Conservation (phyloP, 2,329 filamentous ascomycete species). For the Pseudogymnoascus destructans region DNA sequence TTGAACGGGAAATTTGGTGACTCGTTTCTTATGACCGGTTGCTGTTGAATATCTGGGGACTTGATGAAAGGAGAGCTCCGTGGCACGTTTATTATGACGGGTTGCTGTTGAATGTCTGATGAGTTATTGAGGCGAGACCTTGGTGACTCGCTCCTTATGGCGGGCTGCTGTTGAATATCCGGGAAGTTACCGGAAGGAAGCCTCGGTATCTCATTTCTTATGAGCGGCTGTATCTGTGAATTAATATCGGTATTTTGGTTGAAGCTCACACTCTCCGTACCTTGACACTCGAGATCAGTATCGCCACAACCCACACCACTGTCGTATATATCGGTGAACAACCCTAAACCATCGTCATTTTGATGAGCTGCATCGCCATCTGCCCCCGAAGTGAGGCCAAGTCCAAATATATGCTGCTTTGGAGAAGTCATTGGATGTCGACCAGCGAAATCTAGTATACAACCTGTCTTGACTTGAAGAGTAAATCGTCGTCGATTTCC, state of each 20-base stretch:
- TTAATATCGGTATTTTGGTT: not conserved
- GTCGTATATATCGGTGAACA: not conserved
- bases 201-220: not conserved
- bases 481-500: not conserved
- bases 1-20: not conserved
- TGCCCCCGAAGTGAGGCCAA: not conserved
- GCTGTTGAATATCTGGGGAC: not conserved
- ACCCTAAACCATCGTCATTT: not conserved
- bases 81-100: not conserved
- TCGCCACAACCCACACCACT: not conserved
- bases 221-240: not conserved
- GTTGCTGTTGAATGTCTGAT: not conserved
- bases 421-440: not conserved
- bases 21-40: not conserved
- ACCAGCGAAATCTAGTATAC: not conserved
- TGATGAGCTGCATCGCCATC: not conserved
- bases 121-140: not conserved
- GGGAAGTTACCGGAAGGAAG: not conserved
- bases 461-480: not conserved
- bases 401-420: not conserved
- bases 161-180: not conserved
- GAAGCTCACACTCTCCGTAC: not conserved
- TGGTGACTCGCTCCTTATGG: not conserved
- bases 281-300: not conserved
- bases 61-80: not conserved